Evolutionary conservation across 495 filamentous ascomycete genomes (phyloP).

Genomic region (Penicillium maclennaniae): DNA sequence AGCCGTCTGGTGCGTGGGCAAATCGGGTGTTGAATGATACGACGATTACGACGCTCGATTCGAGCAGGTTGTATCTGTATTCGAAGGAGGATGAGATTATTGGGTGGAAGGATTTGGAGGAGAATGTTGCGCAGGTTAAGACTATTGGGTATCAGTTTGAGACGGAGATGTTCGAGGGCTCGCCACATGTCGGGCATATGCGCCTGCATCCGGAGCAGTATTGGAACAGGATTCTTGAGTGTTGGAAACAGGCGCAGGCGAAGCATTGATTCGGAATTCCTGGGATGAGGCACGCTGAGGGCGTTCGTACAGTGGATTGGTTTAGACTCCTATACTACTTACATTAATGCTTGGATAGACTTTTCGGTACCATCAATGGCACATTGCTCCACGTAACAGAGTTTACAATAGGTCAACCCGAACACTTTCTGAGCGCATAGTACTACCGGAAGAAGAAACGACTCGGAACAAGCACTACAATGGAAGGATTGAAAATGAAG

Average conservation of each 20-base stretch:
- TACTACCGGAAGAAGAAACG: neutral
- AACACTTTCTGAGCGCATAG: neutral
- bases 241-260: neutral
- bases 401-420: no score
- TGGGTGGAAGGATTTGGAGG: constrained; percentile 49
- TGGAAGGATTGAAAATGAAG: neutral
- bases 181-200: constrained; percentile 54
- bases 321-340: neutral
- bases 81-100: constrained; percentile 55
- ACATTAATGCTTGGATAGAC: neutral
- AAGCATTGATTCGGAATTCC: neutral
- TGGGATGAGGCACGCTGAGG: neutral
- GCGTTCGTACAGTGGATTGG: neutral
- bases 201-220: constrained; percentile 22
- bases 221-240: constrained; percentile 12
- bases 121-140: constrained; percentile 42
- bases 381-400: no score
- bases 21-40: constrained; percentile 24
- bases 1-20: constrained; percentile 22
- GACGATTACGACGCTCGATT: constrained; percentile 6
- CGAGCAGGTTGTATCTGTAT: constrained; percentile 45
- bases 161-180: constrained; percentile 48
- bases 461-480: neutral
- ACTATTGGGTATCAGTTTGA: constrained; percentile 39
- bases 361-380: neutral